Evolutionary conservation across 2,329 filamentous ascomycete species (phyloP).

Genomic region (Exophiala sp.): DNA sequence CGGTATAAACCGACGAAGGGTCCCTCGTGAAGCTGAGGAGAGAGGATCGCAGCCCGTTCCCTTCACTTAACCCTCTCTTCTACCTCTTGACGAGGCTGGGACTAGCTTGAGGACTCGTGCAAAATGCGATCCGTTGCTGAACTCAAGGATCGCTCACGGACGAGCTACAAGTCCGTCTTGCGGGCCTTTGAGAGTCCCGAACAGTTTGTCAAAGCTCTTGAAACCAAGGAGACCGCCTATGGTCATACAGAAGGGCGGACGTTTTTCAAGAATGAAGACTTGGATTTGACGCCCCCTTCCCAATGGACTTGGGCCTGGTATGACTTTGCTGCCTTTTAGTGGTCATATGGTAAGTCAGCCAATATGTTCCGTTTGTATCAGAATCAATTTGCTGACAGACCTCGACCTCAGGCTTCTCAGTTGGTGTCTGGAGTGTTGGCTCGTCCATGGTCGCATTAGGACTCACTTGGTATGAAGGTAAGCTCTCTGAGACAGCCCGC

Average conservation of each 20-base stretch:
- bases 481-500: background rate
- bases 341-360: slow-evolving; percentile 13
- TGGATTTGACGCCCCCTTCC: slow-evolving; percentile 1
- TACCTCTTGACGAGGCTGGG: no score
- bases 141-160: no score
- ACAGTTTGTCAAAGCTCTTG: background rate
- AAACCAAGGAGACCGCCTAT: slow-evolving; percentile 1
- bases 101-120: no score
- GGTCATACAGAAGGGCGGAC: background rate
- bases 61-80: no score
- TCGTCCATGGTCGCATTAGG: slow-evolving; percentile 43
- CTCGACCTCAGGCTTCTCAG: slow-evolving; percentile 34
- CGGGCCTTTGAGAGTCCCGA: background rate
- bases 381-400: slow-evolving; percentile 31
- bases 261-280: slow-evolving; percentile 5
- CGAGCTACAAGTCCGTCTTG: slow-evolving; percentile 21
- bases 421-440: slow-evolving; percentile 28
- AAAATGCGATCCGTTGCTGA: no score
- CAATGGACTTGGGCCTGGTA: slow-evolving; percentile 3
- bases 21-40: no score
- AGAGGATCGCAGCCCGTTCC: slow-evolving; percentile 2
- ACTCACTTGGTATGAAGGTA: slow-evolving; percentile 74
- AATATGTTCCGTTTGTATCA: slow-evolving; percentile 24
- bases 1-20: no score
- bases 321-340: slow-evolving; percentile 4